Base-by-base conservation (phyloP, 441 rosid species). In the Iberis amara region DNA sequence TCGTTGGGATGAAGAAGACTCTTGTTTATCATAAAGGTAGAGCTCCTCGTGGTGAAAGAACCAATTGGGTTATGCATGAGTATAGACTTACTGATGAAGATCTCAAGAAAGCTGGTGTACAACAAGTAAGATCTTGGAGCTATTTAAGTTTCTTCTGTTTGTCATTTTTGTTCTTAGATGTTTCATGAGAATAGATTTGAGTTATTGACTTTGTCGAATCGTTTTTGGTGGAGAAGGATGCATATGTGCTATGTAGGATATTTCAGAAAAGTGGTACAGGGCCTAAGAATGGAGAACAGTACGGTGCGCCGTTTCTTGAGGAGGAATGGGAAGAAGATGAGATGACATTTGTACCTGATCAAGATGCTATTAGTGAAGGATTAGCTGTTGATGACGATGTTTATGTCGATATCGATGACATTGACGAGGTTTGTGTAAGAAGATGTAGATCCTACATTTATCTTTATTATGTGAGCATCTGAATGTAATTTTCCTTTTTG, bases 51-150 rank as follows among this genome's bases (percentile, higher is more conserved):
- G 96, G 96, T 35, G 75, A 76, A 64, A 80, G 99, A 9, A 61
- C 82, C 8, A 89, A 88, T 53, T 92, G 98, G 98, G 98, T 92
- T 33, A 92, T 92, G 98, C 98, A 92, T 2, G 98, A 92, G 77
- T 92, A 92, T 65, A 78, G 96, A 4, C 83, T 92, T 21, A 59
- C 73, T 14, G 97, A 86, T 40, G 86, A 88, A 56, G 82, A 83
- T 37, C 43, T 92, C 67, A 74, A 61, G 70, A 81, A 73, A 70
- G 70, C 70, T 36, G 89, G 85, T 51, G 57, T 78, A 50, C 61
- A 69, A 5, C 92, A 77, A 57, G 99, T 92, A 73, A 79, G 87
- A 46, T 11, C 30, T 32, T 7, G 48, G 3, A 30, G 21, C 21
- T 18, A 18, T 18, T 18, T 18, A 18, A 18, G 21, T 18, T 18